Evolutionary conservation across 192 early-diverging fungal genomes (phyloP), one percentile per base, ranked within the genome.

Genomic region (Rhizophagus clarus): DNA sequence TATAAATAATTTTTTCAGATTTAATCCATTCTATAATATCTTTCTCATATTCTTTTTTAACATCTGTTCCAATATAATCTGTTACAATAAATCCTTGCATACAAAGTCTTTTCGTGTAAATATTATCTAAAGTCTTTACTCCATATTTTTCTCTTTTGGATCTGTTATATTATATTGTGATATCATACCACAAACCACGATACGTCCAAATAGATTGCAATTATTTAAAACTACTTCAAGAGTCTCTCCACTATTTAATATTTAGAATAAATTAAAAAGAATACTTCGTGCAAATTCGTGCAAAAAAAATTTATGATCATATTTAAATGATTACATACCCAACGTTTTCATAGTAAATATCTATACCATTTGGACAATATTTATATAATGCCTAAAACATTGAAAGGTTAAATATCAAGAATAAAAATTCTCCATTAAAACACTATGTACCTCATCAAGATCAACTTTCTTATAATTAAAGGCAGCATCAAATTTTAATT

Each of bases 261-360:
- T 17, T 31, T 31, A 67, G 24, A 32, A 14, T 24, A 26, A 22
- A 67, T 15, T 14, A 67, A 10, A 12, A 12, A 0, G 11, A 45
- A 45, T 40, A 67, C 4, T 31, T 32, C 4, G 31, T 11, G n/a
- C 2, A 12, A 31, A n/a, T n/a, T n/a, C n/a, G n/a, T n/a, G n/a
- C n/a, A n/a, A 67, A 12, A 32, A 32, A 40, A 40, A 40, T 8
- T 32, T 45, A 45, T 45, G 42, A 67, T 67, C 26, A 12, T 6
- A 67, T 15, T 5, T 14, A 6, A 10, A 31, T 26, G 14, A 22
- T 12, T 14, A 17, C 31, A 14, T 70, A 70, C 68, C 93, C 95
- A 37, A 94, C 92, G 70, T 93, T 93, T 76, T 95, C 94, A 89
- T 93, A 96, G 84, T 95, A 95, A 37, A 95, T 90, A 79, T 97